phyloP scores from a whole-genome alignment of 2,329 filamentous ascomycete genomes.

The Beauveria australis region DNA sequence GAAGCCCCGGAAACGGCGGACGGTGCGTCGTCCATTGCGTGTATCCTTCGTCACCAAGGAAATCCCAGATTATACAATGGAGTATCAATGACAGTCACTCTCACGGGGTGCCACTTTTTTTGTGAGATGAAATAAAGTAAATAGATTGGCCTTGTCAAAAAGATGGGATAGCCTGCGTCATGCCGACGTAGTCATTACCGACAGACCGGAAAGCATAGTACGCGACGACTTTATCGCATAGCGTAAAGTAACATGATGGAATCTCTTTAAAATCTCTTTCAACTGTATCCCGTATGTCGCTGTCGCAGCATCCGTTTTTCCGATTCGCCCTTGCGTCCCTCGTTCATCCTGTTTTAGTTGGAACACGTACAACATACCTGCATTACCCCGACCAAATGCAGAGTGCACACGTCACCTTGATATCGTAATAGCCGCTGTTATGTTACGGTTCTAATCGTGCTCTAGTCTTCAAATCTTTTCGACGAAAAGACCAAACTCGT shows the following conservation, averaged over 20 bases:
- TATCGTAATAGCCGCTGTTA: no score
- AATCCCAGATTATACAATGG: background rate
- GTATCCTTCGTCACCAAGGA: background rate
- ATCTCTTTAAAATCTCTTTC: no score
- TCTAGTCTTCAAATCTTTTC: no score
- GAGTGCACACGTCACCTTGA: no score
- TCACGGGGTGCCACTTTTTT: background rate
- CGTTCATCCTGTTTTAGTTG: no score
- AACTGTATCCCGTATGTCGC: background rate
- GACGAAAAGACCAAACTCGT: no score
- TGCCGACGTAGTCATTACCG: background rate
- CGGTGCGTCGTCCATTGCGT: background rate
- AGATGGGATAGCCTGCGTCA: background rate
- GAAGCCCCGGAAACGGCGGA: background rate
- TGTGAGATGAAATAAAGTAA: background rate
- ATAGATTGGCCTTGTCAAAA: no score
- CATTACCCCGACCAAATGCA: no score
- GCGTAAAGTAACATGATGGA: no score
- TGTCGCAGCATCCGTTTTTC: background rate
- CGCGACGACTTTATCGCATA: no score
- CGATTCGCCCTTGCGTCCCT: background rate
- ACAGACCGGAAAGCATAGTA: background rate
- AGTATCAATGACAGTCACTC: background rate
- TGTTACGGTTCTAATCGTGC: no score
- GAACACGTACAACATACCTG: no score